Percentiles rank a stretch among this genome's conserved stretches.
Conservation (phyloP, 345 rosid species). For the Diplotaxis tenuifolia region DNA sequence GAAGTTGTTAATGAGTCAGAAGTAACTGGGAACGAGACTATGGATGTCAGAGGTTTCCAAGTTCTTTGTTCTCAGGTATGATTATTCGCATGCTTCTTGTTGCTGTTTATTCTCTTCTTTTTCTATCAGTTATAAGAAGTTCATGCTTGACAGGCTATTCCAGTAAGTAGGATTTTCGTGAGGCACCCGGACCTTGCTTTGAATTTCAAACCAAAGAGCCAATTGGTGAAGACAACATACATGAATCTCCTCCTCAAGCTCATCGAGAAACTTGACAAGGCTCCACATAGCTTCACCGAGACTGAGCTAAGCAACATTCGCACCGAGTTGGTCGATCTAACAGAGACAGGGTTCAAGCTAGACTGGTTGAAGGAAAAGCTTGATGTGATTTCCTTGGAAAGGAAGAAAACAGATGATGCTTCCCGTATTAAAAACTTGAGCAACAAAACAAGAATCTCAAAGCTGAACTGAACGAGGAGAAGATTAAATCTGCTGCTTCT, state of each 20-base stretch:
- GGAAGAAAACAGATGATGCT: background rate
- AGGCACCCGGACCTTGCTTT: background rate
- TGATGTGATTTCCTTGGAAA: background rate
- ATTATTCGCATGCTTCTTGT: background rate
- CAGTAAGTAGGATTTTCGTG: background rate
- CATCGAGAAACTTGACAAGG: background rate
- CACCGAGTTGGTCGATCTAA: background rate
- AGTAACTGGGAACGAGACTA: background rate
- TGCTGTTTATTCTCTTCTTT: background rate
- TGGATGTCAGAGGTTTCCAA: background rate
- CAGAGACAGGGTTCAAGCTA: background rate
- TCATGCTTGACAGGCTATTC: background rate
- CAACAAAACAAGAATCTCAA: background rate
- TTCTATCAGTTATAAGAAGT: background rate
- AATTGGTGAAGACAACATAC: constrained; percentile 8
- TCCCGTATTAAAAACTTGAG: background rate
- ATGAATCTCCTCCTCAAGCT: background rate
- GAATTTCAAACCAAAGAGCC: background rate
- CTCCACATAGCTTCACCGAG: background rate
- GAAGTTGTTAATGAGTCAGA: constrained; percentile 15
- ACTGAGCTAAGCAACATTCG: background rate
- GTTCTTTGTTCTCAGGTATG: background rate
- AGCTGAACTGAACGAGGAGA: background rate
- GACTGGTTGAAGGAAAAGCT: constrained; percentile 1
- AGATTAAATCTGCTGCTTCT: background rate